A percentile compares a stretch with the other conserved stretches of the same genome.
phyloP scores from a whole-genome alignment of 148 eudicot genomes.

The Amaranthus hypochondriacus region DNA sequence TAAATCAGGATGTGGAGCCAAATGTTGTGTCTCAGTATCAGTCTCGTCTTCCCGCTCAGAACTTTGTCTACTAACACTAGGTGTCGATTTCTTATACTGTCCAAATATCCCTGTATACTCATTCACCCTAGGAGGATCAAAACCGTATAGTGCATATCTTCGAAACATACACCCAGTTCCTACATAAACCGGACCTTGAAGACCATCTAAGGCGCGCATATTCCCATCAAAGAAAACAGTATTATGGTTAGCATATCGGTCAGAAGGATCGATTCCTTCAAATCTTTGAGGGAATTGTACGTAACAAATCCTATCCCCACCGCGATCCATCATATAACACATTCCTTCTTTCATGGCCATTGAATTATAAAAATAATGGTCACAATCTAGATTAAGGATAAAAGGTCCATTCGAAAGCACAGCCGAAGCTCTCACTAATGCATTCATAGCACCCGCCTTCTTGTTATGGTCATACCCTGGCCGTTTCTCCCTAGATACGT shows the following conservation, averaged over 20 bases:
- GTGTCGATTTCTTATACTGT: slow-evolving; percentile 41
- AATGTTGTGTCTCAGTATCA: slow-evolving; percentile 27
- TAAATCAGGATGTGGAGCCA: slow-evolving; percentile 70
- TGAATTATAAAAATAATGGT: slow-evolving; percentile 72
- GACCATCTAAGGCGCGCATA: slow-evolving; percentile 91
- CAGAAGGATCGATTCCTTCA: slow-evolving; percentile 93
- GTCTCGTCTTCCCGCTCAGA: slow-evolving; percentile 37
- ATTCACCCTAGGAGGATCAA: slow-evolving; percentile 71
- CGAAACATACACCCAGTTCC: slow-evolving; percentile 96
- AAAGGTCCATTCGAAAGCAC: slow-evolving; percentile 85
- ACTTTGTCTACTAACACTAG: slow-evolving; percentile 1
- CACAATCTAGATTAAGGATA: slow-evolving; percentile 88
- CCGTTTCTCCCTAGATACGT: slow-evolving; percentile 78
- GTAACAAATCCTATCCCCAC: slow-evolving; percentile 85
- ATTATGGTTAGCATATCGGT: slow-evolving; percentile 89
- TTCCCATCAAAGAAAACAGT: slow-evolving; percentile 93
- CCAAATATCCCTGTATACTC: slow-evolving; percentile 70
- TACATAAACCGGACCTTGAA: slow-evolving; percentile 91
- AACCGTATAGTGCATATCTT: slow-evolving; percentile 81
- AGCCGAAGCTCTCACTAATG: slow-evolving; percentile 83
- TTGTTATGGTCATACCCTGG: slow-evolving; percentile 83
- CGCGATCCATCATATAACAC: slow-evolving; percentile 97
- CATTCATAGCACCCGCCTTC: slow-evolving; percentile 96
- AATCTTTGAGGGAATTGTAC: slow-evolving; percentile 88
- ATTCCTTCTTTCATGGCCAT: slow-evolving; percentile 82